Conservation (phyloP, 371 early-diverging fungal genomes). For the Dichotomocladium elegans region DNA sequence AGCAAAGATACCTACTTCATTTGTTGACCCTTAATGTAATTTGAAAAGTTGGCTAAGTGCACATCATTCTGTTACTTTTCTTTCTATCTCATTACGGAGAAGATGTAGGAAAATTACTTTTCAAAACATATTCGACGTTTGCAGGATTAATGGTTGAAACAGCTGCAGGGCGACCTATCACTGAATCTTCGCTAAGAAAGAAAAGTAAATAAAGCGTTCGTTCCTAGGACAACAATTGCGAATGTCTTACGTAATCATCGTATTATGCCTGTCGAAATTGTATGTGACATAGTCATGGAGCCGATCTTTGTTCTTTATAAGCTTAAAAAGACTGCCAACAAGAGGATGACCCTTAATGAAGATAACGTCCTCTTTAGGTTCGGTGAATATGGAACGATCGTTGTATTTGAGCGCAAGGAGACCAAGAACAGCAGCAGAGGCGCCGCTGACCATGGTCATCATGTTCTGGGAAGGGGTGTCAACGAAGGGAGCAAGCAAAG, state of each 20-base stretch:
- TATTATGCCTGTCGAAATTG: conserved; percentile 7
- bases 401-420: conserved; percentile 18
- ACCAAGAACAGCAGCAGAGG: conserved; percentile 16
- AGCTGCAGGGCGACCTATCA: conserved; percentile 10
- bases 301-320: conserved; percentile 7
- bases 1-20: too few species aligned
- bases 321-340: conserved; percentile 15
- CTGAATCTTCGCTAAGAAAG: conserved; percentile 11
- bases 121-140: conserved; percentile 23
- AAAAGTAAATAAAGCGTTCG: too few species aligned
- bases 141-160: conserved; percentile 17
- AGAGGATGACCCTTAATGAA: conserved; percentile 16
- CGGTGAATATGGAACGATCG: conserved; percentile 25
- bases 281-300: conserved; percentile 19
- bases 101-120: too few species aligned
- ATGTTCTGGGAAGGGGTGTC: too few species aligned
- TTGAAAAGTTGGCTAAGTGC: conserved; percentile 25
- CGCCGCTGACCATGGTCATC: too few species aligned
- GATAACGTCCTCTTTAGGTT: conserved; percentile 8
- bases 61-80: not conserved
- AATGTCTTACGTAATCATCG: conserved; percentile 10
- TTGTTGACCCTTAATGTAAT: conserved; percentile 28
- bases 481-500: too few species aligned
- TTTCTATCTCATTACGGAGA: not conserved
- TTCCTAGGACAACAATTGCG: too few species aligned